Base-by-base conservation (phyloP, 345 rosid species). In the Corchorus capsularis region DNA sequence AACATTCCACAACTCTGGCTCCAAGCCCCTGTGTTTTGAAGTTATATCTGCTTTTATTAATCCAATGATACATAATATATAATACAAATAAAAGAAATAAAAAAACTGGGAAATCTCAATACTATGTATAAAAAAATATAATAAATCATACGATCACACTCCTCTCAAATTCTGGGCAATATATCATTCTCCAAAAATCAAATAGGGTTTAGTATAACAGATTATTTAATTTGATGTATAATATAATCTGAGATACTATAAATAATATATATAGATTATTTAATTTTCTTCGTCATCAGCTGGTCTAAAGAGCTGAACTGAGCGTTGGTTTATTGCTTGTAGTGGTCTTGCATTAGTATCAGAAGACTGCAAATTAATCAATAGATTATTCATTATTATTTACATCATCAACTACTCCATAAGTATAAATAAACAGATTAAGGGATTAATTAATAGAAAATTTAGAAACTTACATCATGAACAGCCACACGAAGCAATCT, bases 401-500 rank as follows among this genome's bases (percentile, higher is more conserved):
- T 2, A 57, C 22, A 7, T 45, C 27, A 16, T 46, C 52, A 4
- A 15, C 75, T 13, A 27, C 47, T 7, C 47, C 16, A 27, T 53
- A 2, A 52, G 12, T 32, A 15, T 15, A 16, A 16, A 7, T 16
- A 37, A 39, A 39, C 5, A 39, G 6, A 3, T 39, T 39, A 39
- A 39, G 43, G 6, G 43, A 6, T 39, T 7, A 1, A 62, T 13
- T 17, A 45, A 63, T 62, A 37, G 12, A 6, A 15, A n/a, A n/a
- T 15, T 0, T 69, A 17, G 35, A 20, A 16, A 87, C 92, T 90
- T 35, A 94, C 98, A 73, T 93, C 98, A 27, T 87, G 94, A 13
- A 90, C 97, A 19, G 95, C 92, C 13, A 89, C 94, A 0, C 95
- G 95, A 56, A 94, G 94, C 53, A 86, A 53, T 37, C 22, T 81